phyloP scores from a whole-genome alignment of 2,329 filamentous ascomycete species.

The Cladosporium colombiae region DNA sequence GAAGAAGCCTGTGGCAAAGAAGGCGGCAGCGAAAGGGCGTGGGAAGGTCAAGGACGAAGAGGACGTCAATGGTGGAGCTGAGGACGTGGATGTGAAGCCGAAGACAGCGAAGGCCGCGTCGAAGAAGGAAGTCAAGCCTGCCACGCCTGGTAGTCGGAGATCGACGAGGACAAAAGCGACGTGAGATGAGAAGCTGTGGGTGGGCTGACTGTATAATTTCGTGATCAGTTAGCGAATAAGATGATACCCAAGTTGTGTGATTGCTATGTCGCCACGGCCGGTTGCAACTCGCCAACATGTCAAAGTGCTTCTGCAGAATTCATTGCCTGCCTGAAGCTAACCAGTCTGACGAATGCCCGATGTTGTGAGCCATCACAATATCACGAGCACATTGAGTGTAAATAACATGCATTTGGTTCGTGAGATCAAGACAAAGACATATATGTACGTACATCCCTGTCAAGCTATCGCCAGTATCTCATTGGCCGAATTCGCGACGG shows the following conservation, averaged over 20 bases:
- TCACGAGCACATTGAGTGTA: background rate
- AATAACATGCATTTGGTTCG: too few relatives aligned
- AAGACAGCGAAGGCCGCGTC: slow-evolving; percentile 21
- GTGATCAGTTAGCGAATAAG: background rate
- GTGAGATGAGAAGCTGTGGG: slow-evolving; percentile 24
- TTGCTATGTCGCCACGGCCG: background rate
- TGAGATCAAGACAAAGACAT: too few relatives aligned
- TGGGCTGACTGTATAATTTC: background rate
- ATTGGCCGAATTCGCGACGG: background rate
- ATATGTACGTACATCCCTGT: too few relatives aligned
- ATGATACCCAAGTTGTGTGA: background rate
- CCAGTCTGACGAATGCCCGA: too few relatives aligned
- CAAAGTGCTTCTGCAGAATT: background rate
- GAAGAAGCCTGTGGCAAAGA: slow-evolving; percentile 23
- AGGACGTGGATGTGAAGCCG: slow-evolving; percentile 21
- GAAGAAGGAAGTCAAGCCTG: slow-evolving; percentile 35
- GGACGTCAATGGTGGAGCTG: slow-evolving; percentile 21
- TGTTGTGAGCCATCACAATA: background rate
- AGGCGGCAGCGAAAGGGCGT: slow-evolving; percentile 4
- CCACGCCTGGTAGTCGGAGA: slow-evolving; percentile 45
- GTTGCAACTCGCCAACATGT: background rate
- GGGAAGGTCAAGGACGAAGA: slow-evolving; percentile 20
- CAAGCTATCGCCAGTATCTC: background rate
- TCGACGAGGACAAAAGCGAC: slow-evolving; percentile 41
- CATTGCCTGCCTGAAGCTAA: background rate